These are phyloP conservation scores for Hymenoscyphus repandus DNA, from an alignment of 2,329 filamentous ascomycete genomes.

Conservation along the genomic window DNA sequence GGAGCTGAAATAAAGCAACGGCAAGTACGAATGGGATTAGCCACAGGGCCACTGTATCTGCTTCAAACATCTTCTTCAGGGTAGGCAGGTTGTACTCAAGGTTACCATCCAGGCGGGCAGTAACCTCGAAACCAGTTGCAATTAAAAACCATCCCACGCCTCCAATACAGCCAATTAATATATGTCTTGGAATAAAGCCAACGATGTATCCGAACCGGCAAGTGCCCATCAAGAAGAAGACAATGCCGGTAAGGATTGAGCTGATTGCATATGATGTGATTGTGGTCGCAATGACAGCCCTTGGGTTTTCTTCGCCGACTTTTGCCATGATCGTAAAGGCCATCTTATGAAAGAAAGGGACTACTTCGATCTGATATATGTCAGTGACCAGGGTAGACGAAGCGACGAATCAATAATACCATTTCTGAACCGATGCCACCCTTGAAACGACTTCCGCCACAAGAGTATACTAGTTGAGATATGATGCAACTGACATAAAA, in stretches of 20 bases:
- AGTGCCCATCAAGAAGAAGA: constrained; percentile 86
- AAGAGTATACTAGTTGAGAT: constrained; percentile 84
- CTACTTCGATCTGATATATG: constrained; percentile 75
- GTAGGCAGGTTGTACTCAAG: constrained; percentile 77
- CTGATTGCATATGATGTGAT: constrained; percentile 88
- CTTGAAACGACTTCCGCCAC: constrained; percentile 77
- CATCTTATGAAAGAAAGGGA: constrained; percentile 99
- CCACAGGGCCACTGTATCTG: constrained; percentile 79
- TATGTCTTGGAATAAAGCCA: constrained; percentile 94
- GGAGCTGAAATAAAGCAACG: constrained; percentile 68
- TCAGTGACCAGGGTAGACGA: not conserved
- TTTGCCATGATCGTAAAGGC: constrained; percentile 75
- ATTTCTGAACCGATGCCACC: constrained; percentile 93
- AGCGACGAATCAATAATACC: constrained; percentile 37
- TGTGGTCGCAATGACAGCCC: constrained; percentile 88
- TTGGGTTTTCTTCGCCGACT: constrained; percentile 74
- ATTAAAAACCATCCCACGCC: constrained; percentile 95
- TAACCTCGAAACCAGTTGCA: constrained; percentile 88
- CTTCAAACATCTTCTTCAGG: constrained; percentile 64
- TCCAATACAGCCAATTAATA: constrained; percentile 93
- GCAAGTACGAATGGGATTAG: constrained; percentile 72
- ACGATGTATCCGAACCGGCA: constrained; percentile 88
- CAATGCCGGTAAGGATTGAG: constrained; percentile 81
- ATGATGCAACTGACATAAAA: constrained; percentile 98
- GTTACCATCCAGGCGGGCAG: constrained; percentile 79